Conservation (phyloP, 441 rosid species). For the Raphanus hybrid region DNA sequence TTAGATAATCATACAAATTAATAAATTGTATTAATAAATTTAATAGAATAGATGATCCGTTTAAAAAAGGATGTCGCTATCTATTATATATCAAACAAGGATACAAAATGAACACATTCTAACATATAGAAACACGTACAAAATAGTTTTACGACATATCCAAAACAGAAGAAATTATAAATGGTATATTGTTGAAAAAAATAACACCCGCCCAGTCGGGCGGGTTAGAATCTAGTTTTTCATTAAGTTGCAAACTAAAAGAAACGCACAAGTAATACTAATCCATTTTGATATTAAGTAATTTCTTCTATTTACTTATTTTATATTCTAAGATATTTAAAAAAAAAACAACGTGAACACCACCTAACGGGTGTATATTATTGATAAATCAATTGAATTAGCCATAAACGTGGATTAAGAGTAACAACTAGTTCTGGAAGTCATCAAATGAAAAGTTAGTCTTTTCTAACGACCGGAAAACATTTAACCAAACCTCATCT, state of each 20-base stretch:
- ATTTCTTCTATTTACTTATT: not conserved
- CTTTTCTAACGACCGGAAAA: slow-evolving; percentile 27
- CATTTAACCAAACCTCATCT: slow-evolving; percentile 23
- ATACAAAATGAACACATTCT: no score
- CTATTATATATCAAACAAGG: no score
- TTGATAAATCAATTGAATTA: not conserved
- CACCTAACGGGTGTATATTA: not conserved
- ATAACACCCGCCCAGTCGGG: no score
- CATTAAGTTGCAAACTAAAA: not conserved
- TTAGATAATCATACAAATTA: no score
- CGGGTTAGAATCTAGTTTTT: no score
- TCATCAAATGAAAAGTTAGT: slow-evolving; percentile 14
- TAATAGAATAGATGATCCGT: no score
- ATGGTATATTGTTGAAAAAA: no score
- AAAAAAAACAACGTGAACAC: not conserved
- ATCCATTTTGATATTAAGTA: not conserved
- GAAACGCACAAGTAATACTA: not conserved
- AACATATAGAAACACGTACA: no score
- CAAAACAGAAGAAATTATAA: no score
- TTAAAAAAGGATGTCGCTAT: no score
- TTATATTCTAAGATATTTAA: not conserved
- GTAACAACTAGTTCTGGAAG: slow-evolving; percentile 2
- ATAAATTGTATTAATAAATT: no score
- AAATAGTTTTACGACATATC: no score
- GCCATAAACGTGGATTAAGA: not conserved